Conservation (phyloP, 441 rosid species). For the Erodium chrysanthum region DNA sequence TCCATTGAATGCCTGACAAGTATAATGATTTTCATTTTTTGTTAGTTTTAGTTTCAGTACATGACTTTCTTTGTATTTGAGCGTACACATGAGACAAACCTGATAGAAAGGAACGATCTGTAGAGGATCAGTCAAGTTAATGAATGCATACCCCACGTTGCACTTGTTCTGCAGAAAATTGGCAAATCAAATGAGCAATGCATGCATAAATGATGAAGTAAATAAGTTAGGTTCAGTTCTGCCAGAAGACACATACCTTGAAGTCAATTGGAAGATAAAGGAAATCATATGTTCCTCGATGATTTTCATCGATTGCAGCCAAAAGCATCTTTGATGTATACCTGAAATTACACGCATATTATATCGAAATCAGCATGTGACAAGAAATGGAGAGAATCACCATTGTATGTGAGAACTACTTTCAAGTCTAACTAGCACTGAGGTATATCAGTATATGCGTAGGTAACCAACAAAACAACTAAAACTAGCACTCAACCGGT, state of each 20-base stretch:
- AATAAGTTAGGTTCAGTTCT: background rate
- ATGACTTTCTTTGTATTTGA: background rate
- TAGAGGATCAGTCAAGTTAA: constrained; percentile 54
- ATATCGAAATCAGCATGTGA: background rate
- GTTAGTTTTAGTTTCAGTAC: constrained; percentile 12
- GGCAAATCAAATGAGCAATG: constrained; percentile 15
- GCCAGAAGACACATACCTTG: constrained; percentile 35
- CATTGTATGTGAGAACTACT: background rate
- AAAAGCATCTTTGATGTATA: constrained; percentile 65
- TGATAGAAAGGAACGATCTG: constrained; percentile 52
- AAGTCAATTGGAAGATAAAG: constrained; percentile 66
- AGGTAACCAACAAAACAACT: constrained; percentile 1
- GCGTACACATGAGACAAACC: constrained; percentile 29
- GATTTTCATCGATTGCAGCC: constrained; percentile 58
- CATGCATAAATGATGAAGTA: background rate
- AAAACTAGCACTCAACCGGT: background rate
- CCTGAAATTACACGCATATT: constrained; percentile 29
- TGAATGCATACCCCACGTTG: constrained; percentile 72
- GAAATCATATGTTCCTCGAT: constrained; percentile 56
- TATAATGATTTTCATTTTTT: background rate
- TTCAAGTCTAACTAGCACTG: background rate
- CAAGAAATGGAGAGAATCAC: background rate
- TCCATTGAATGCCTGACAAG: constrained; percentile 48
- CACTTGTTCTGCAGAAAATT: constrained; percentile 56
- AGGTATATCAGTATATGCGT: background rate